A percentile compares a stretch with the other conserved stretches of the same genome.
These are phyloP conservation scores for Rutidosis leptorrhynchoides DNA, from an alignment of 129 eudicot species.

Conservation along the genomic window DNA sequence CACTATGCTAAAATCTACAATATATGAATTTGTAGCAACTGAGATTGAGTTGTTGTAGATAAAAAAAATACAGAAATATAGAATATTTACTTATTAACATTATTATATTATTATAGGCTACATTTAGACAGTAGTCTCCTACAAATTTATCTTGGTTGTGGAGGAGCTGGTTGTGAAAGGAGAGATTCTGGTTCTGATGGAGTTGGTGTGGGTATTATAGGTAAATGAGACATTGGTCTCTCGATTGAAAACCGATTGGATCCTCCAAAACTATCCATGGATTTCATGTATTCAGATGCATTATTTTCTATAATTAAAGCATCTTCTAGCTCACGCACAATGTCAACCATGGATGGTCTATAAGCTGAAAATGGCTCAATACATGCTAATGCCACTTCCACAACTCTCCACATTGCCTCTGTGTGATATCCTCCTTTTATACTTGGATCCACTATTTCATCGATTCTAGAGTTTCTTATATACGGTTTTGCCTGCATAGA, in stretches of 20 bases:
- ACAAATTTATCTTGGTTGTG: conserved; percentile 63
- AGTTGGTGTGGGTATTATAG: conserved; percentile 46
- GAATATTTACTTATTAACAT: conserved; percentile 28
- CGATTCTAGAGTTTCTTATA: conserved; percentile 71
- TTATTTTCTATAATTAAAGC: conserved; percentile 83
- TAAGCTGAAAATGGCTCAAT: conserved; percentile 71
- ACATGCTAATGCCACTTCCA: conserved; percentile 85
- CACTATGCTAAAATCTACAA: conserved; percentile 4
- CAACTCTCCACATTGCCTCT: conserved; percentile 92
- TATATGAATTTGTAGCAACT: conserved; percentile 14
- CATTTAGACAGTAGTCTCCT: conserved; percentile 22
- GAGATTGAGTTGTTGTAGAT: conserved; percentile 15
- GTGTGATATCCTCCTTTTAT: conserved; percentile 82
- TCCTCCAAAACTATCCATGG: conserved; percentile 80
- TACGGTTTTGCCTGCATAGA: conserved; percentile 62
- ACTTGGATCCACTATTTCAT: conserved; percentile 77
- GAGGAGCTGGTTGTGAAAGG: conserved; percentile 66
- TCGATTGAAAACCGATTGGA: conserved; percentile 75
- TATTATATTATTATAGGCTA: conserved; percentile 26
- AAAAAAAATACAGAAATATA: conserved; percentile 15
- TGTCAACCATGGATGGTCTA: conserved; percentile 75
- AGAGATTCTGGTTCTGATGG: conserved; percentile 47
- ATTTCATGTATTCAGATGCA: conserved; percentile 87
- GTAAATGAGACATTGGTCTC: conserved; percentile 56
- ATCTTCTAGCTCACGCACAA: conserved; percentile 86